phyloP scores from a whole-genome alignment of 2,329 filamentous ascomycete species.

The Pseudogymnoascus sp. region DNA sequence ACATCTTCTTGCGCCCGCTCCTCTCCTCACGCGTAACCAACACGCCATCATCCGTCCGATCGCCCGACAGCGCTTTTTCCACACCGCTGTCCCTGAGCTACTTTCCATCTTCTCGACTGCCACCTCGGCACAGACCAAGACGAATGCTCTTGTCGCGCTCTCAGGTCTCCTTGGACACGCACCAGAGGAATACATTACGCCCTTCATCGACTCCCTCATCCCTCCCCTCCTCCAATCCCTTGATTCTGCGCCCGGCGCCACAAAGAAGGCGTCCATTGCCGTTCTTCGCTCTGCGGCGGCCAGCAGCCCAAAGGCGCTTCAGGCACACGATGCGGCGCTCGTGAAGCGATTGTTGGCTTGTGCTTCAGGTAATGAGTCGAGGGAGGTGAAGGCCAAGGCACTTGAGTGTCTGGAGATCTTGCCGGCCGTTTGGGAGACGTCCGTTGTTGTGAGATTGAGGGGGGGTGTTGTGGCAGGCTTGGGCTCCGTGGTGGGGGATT shows the following conservation, averaged over 20 bases:
- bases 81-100: slow-evolving; percentile 11
- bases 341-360: slow-evolving; percentile 20
- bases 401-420: slow-evolving; percentile 23
- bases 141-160: slow-evolving; percentile 24
- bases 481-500: slow-evolving; percentile 22
- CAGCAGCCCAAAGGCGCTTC: slow-evolving; percentile 11
- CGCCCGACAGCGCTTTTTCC: slow-evolving; percentile 19
- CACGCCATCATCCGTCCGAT: slow-evolving; percentile 23
- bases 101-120: slow-evolving; percentile 14
- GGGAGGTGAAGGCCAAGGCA: slow-evolving; percentile 13
- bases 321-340: slow-evolving; percentile 22
- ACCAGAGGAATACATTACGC: slow-evolving; percentile 12
- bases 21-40: slow-evolving; percentile 23
- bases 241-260: slow-evolving; percentile 13
- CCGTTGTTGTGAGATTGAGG: slow-evolving; percentile 12
- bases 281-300: slow-evolving; percentile 14
- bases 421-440: slow-evolving; percentile 14
- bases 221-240: slow-evolving; percentile 22
- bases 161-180: slow-evolving; percentile 21
- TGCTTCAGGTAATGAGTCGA: neutral
- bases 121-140: slow-evolving; percentile 12
- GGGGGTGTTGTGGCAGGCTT: slow-evolving; percentile 21
- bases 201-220: slow-evolving; percentile 15
- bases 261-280: slow-evolving; percentile 18
- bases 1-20: slow-evolving; percentile 21